Base-by-base conservation (phyloP, 2,329 filamentous ascomycete genomes). In the Aspergillus vadensis region DNA sequence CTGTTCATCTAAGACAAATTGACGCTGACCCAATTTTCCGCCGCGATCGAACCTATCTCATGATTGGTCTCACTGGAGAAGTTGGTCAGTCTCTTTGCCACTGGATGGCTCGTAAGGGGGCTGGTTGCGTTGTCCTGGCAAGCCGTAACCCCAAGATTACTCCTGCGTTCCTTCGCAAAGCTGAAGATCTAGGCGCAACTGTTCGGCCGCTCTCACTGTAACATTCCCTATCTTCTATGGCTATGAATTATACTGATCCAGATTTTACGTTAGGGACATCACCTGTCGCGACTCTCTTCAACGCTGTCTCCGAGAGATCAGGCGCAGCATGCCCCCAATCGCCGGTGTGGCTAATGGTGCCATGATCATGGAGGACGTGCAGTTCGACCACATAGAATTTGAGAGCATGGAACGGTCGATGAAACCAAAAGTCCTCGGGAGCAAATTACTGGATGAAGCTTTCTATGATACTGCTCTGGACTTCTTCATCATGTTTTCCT, bases 371-470 rank as follows among this genome's bases (percentile, higher is more conserved):
- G 49, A 67, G 2, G 78, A 79, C 47, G 65, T 57, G 2, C 55
- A 70, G 1, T 77, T 80, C 32, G 55, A 61, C 7, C 66, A 77
- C 12, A 70, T 78, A 56, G 59, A 69, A 4, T 66, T 65, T 15
- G 70, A 76, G 0, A 61, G 70, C 2, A 63, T 78, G 23, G 55
- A 68, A 1, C 62, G 66, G 8, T 70, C 71, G 0, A 61, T 74
- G 0, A 59, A 63, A 0, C 79, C 79, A 2, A 81, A 80, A 65
- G 73, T 81, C 1, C 58, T 74, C 0, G 80, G 80, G 0, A 70
- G 65, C 3, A 55, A 63, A 2, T 57, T 55, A 21, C 59, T 72
- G 1, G 67, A 69, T 41, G 58, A 65, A 38, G 15, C 56, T 15
- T 72, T 71, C 53, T 38, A 61, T 12, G 50, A 63, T 9, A 44